phyloP scores from a whole-genome alignment of 306 rosid species.

The Oemleria cerasiformis region DNA sequence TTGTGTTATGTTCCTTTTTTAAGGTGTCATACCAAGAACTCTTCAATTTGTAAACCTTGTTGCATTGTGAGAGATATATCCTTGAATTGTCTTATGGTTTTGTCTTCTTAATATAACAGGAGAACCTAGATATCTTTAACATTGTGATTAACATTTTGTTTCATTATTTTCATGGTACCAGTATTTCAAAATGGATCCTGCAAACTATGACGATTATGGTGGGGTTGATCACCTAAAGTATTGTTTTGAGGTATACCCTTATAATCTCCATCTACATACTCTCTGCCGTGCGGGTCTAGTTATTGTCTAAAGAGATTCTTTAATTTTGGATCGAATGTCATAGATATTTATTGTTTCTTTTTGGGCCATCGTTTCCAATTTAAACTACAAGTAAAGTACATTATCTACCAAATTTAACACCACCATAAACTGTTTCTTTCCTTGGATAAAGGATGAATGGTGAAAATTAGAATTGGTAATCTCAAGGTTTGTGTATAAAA shows the following conservation, averaged over 20 bases:
- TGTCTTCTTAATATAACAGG: neutral
- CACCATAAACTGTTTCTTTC: neutral
- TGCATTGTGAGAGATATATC: neutral
- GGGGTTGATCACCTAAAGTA: slow-evolving; percentile 89
- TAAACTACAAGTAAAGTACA: slow-evolving; percentile 12
- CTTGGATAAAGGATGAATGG: neutral
- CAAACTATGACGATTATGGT: slow-evolving; percentile 67
- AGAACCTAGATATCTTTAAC: neutral
- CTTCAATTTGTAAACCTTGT: neutral
- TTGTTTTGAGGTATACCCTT: slow-evolving; percentile 76
- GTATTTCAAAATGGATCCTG: slow-evolving; percentile 93
- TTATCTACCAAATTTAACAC: slow-evolving; percentile 4
- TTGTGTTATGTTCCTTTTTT: slow-evolving; percentile 1
- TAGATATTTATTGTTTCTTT: neutral
- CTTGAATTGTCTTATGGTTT: neutral
- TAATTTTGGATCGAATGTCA: neutral
- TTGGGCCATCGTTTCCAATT: slow-evolving; percentile 14
- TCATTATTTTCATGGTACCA: slow-evolving; percentile 35
- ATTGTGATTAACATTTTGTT: slow-evolving; percentile 8
- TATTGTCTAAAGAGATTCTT: slow-evolving; percentile 13
- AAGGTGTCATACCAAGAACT: neutral
- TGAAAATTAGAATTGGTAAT: neutral
- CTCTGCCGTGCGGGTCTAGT: neutral
- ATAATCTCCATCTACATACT: slow-evolving; percentile 20
- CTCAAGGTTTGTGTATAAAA: neutral